These are phyloP conservation scores for Stagonosporopsis rhizophila DNA, from an alignment of 2,329 filamentous ascomycete genomes.

Conservation along the genomic window DNA sequence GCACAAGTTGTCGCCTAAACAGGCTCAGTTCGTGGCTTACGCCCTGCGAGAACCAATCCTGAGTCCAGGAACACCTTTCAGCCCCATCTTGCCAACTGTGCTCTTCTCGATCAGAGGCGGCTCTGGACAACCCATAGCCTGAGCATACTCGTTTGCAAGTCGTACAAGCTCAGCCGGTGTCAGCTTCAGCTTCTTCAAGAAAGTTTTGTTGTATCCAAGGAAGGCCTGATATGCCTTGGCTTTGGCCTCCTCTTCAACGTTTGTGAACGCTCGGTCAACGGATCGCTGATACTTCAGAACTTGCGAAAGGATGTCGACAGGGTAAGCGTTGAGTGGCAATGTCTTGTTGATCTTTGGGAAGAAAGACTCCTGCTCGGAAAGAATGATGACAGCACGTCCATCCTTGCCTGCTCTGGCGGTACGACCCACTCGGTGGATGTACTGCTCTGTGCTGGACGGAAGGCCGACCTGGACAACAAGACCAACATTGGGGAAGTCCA, in stretches of 20 bases:
- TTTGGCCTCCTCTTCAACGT: conserved; percentile 52
- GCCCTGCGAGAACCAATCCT: conserved; percentile 37
- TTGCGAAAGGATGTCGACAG: conserved; percentile 50
- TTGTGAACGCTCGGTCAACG: conserved; percentile 44
- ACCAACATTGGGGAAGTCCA: conserved; percentile 61
- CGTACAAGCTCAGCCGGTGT: conserved; percentile 50
- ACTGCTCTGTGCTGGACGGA: conserved; percentile 59
- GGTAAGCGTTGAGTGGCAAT: conserved; percentile 60
- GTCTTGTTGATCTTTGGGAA: conserved; percentile 58
- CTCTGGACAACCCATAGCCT: conserved; percentile 54
- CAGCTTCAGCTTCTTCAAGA: conserved; percentile 53
- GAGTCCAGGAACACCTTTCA: conserved; percentile 55
- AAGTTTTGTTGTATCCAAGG: conserved; percentile 57
- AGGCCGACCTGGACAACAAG: conserved; percentile 59
- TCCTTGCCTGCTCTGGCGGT: conserved; percentile 55
- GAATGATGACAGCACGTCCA: conserved; percentile 61
- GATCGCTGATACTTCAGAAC: conserved; percentile 42
- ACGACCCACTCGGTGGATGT: conserved; percentile 52
- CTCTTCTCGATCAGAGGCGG: conserved; percentile 55
- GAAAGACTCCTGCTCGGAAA: conserved; percentile 61
- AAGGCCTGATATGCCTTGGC: conserved; percentile 56
- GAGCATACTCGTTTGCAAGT: conserved; percentile 54
- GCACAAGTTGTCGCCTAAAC: conserved; percentile 8
- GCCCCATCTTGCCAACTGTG: conserved; percentile 57
- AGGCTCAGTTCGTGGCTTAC: conserved; percentile 10